Base-by-base conservation (phyloP, 768 basidiomycete species). In the Rhizopogon sp. region DNA sequence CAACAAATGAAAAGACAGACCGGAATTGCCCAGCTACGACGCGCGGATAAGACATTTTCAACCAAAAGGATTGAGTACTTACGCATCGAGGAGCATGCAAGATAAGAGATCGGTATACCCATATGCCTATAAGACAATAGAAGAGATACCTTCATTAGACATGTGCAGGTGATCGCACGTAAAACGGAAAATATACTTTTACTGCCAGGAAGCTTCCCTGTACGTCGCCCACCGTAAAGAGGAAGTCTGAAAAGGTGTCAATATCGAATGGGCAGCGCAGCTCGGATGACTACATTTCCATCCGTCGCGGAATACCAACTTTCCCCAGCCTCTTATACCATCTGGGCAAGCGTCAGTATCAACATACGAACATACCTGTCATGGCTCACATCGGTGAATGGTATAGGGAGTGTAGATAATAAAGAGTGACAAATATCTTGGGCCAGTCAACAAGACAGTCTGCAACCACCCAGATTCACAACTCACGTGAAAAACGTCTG, bases 51-150 rank as follows among this genome's bases (percentile, higher is more conserved):
- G 20, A 22, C 42, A 16, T 25, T 50, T 16, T n/a, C 33, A 17
- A 37, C 9, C 11, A 16, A 25, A 20, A n/a, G 33, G 31, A 22
- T 41, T 9, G 47, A 9, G 9, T 29, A 57, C 80, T 62, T 64
- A 87, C 80, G 88, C 87, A 63, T 90, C 88, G 50, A 92, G 83
- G 13, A 92, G 79, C 86, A 90, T 90, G 66, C 87, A 89, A 0
- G 88, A 90, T 29, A 92, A 74, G 9, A 92, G 75, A 58, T 86
- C 87, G 16, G 89, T 90, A 71, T 86, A 90, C 74, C 87, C 78
- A 65, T 84, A 90, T 5, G 88, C 86, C 79, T 84, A 50, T 25
- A 17, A 42, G 41, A 33, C 31, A 25, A 4, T 4, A 25, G 25
- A 25, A 25, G 25, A 25, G 25, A 25, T 5, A 25, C 31, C 3